Base-by-base conservation (phyloP, 306 rosid species). In the Parietaria judaica region DNA sequence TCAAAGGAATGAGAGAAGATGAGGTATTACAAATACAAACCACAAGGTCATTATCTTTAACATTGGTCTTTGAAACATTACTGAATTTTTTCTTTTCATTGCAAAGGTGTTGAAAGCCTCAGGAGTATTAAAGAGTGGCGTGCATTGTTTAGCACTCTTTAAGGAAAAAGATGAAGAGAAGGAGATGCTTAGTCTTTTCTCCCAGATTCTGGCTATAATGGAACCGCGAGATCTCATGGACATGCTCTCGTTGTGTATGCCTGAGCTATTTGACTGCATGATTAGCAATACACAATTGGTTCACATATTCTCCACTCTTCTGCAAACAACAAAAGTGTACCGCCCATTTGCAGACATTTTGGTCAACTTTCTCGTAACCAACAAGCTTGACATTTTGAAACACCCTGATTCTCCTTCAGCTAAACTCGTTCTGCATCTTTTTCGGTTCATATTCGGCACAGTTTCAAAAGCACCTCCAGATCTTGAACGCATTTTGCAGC, bases 171-270 rank as follows among this genome's bases (percentile, higher is more conserved):
- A 94, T 9, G 99, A 94, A 81, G 99, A 94, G 81, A 83, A 82
- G 86, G 99, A 94, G 54, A 94, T 94, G 99, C 84, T 88, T 66
- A 76, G 80, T 65, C 95, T 86, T 63, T 94, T 94, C 60, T 88
- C 97, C 38, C 97, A 94, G 83, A 94, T 94, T 80, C 78, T 94
- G 79, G 87, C 87, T 65, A 84, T 94, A 63, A 94, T 94, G 99
- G 99, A 94, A 69, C 95, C 97, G 62, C 88, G 99, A 36, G 99
- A 94, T 84, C 86, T 94, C 43, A 94, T 94, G 99, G 99, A 94
- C 80, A 88, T 94, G 97, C 89, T 94, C 81, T 94, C 99, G 2
- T 61, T 94, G 80, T 94, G 99, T 66, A 94, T 94, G 99, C 86
- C 99, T 14, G 97, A 94, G 80, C 95, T 94, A 72, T 88, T 94